Conservation (phyloP, 768 basidiomycete genomes). For the Macrolepiota dolichaula region DNA sequence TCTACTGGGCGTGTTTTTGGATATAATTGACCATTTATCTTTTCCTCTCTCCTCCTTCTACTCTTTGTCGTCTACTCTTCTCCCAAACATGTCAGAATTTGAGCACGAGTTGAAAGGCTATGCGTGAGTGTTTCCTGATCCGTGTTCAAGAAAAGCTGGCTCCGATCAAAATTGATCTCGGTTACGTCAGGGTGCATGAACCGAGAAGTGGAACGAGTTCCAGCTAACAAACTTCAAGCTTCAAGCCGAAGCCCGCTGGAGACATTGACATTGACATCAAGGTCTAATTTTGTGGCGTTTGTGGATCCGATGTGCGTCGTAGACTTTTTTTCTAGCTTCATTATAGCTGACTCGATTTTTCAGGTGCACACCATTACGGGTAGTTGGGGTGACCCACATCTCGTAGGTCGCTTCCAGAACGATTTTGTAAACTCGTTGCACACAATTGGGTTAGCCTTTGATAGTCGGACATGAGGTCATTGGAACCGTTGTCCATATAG, state of each 20-base stretch:
- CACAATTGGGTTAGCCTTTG: slow-evolving; percentile 22
- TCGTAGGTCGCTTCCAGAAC: slow-evolving; percentile 16
- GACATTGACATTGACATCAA: slow-evolving; percentile 56
- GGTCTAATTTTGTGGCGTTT: slow-evolving; percentile 48
- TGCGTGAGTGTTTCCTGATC: slow-evolving; percentile 15
- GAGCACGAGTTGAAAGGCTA: slow-evolving; percentile 23
- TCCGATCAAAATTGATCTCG: not conserved
- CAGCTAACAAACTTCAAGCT: slow-evolving; percentile 42
- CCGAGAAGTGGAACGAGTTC: slow-evolving; percentile 37
- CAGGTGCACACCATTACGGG: slow-evolving; percentile 38
- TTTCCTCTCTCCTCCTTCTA: no score
- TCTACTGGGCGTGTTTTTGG: no score
- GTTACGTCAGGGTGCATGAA: slow-evolving; percentile 26
- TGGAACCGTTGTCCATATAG: slow-evolving; percentile 49
- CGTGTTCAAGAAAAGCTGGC: not conserved
- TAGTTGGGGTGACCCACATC: slow-evolving; percentile 30
- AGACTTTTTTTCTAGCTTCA: not conserved
- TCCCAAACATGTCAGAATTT: not conserved
- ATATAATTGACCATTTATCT: no score
- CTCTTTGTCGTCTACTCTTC: no score
- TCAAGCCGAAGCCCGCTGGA: slow-evolving; percentile 48
- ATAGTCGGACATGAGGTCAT: slow-evolving; percentile 54
- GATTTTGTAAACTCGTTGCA: not conserved
- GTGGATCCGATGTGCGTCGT: slow-evolving; percentile 44
- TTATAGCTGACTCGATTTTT: not conserved